phyloP scores from a whole-genome alignment of 768 basidiomycete genomes.

The Podaxis sp. region DNA sequence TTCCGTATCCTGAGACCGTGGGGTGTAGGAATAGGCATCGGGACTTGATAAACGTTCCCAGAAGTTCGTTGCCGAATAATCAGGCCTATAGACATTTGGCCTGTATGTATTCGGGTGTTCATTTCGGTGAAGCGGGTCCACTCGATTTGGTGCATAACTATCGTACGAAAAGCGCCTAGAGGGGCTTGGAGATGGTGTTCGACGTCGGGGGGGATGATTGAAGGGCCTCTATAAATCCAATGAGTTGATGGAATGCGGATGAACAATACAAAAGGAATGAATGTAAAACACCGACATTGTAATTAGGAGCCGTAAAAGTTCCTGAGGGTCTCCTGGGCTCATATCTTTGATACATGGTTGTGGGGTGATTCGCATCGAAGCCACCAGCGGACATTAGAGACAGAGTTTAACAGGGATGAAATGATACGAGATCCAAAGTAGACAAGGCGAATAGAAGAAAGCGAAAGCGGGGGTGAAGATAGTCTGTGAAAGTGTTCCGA shows the following conservation, averaged over 20 bases:
- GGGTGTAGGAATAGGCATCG: conserved; percentile 41
- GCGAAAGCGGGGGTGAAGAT: conserved; percentile 3
- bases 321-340: conserved; percentile 35
- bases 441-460: conserved; percentile 17
- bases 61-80: conserved; percentile 27
- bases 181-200: conserved; percentile 49
- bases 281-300: conserved; percentile 41
- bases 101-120: conserved; percentile 44
- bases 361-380: conserved; percentile 36
- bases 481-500: background rate
- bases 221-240: conserved; percentile 33
- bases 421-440: conserved; percentile 13
- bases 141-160: conserved; percentile 46
- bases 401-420: background rate
- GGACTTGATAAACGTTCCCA: conserved; percentile 54
- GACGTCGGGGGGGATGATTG: conserved; percentile 37
- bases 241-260: conserved; percentile 11
- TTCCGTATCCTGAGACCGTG: conserved; percentile 40
- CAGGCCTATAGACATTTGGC: conserved; percentile 34
- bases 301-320: conserved; percentile 25
- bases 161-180: conserved; percentile 49
- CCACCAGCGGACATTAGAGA: conserved; percentile 41
- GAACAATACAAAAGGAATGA: conserved; percentile 8
- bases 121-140: conserved; percentile 36
- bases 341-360: conserved; percentile 30